Evolutionary conservation across 352 stramenopile species (phyloP).

Genomic region (Pythium rhizo-oryzae): DNA sequence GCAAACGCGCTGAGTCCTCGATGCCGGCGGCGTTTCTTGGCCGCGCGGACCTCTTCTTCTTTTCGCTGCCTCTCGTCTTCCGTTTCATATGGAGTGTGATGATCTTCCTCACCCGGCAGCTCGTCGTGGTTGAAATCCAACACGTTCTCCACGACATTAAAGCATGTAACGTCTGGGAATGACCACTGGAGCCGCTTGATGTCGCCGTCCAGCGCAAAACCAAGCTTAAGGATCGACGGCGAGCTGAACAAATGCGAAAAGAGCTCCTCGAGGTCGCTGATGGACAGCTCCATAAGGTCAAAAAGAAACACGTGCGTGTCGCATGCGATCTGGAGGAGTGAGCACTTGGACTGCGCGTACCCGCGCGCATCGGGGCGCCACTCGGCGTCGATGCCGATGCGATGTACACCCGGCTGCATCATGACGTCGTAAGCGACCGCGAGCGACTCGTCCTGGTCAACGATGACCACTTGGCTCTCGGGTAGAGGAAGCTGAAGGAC

Average conservation of each 20-base stretch:
- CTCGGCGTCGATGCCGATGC: conserved; percentile 67
- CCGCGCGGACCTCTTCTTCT: conserved; percentile 18
- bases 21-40: conserved; percentile 38
- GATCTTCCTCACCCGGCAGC: background rate
- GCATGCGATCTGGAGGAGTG: conserved; percentile 70
- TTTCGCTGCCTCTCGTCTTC: conserved; percentile 7
- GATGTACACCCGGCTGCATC: conserved; percentile 39
- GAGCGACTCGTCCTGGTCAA: conserved; percentile 61
- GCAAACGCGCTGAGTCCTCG: conserved; percentile 59
- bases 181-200: conserved; percentile 71
- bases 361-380: conserved; percentile 58
- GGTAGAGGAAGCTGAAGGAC: conserved; percentile 59
- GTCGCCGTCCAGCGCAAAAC: conserved; percentile 66
- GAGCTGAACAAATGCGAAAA: conserved; percentile 66
- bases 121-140: conserved; percentile 63
- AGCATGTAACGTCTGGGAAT: conserved; percentile 67
- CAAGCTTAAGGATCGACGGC: conserved; percentile 53
- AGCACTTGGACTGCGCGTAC: conserved; percentile 57
- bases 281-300: conserved; percentile 53
- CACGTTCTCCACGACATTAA: conserved; percentile 66
- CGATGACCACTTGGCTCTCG: conserved; percentile 48
- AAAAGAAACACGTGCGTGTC: conserved; percentile 71
- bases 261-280: conserved; percentile 69
- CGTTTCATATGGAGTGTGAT: background rate
- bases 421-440: conserved; percentile 51